Evolutionary conservation across 2,329 filamentous ascomycete species (phyloP), one percentile per base, ranked within the genome.

Genomic region (Beauveria sp.): DNA sequence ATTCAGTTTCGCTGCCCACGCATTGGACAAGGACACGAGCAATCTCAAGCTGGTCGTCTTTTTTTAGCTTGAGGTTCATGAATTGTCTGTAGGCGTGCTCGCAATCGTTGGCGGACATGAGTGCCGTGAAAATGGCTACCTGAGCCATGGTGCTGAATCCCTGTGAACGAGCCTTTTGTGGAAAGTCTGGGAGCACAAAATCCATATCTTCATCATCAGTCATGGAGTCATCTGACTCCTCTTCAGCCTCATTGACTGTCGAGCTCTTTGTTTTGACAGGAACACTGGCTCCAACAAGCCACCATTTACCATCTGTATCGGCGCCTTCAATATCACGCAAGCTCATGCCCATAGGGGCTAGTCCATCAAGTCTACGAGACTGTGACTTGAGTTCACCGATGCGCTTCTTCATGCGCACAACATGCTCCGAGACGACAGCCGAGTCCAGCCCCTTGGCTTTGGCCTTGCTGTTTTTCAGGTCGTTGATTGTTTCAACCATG

Each of bases 281-380:
- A 85, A 93, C 97, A 73, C 92, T 96, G n/a, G 95, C 93, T 57
- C 95, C 95, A 5, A 98, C 90, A 22, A 98, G 84, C 95, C 95
- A 99, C 95, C 95, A 99, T 77, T 96, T 97, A 1, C 95, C 95
- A 70, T 88, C 90, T 71, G 89, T 93, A 46, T 93, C 89, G 0
- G 88, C 88, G 64, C 93, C 85, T 65, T 86, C 86, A 57, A 99
- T 90, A 69, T 99, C 95, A 43, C 83, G 80, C 4, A 97, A 80
- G 12, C 89, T 86, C 62, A 97, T 87, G 9, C 91, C 86, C 63
- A 99, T 81, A 4, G 95, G 91, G 63, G 96, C 90, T 3, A 85
- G 88, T 8, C 88, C 86, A 65, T 91, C 91, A 62, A 89, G 78
- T 83, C 68, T 78, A 72, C 67, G 77, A 75, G 70, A 71, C 57